phyloP scores from a whole-genome alignment of 345 rosid genomes.

The Hirschfeldia incana region DNA sequence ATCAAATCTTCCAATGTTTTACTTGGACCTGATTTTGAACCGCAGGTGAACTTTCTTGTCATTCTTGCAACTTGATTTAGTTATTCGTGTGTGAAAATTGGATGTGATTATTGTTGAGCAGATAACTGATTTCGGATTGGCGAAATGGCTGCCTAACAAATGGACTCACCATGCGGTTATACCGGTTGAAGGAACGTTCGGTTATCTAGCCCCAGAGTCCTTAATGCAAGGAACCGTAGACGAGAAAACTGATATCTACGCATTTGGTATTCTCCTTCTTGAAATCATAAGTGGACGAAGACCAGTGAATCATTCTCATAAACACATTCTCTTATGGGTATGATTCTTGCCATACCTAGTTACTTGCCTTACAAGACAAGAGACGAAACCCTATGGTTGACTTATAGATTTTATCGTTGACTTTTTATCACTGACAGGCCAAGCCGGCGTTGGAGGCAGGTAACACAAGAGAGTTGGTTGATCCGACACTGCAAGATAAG shows the following conservation, averaged over 20 bases:
- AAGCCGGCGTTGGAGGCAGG: slow-evolving; percentile 83
- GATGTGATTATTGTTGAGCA: slow-evolving; percentile 20
- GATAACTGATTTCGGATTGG: slow-evolving; percentile 97
- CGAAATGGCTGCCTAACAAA: slow-evolving; percentile 94
- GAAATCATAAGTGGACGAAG: slow-evolving; percentile 80
- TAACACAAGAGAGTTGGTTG: slow-evolving; percentile 58
- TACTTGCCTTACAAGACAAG: slow-evolving; percentile 9
- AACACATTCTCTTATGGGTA: slow-evolving; percentile 89
- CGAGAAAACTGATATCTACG: slow-evolving; percentile 89
- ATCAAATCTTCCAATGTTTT: slow-evolving; percentile 91
- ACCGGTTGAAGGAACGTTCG: slow-evolving; percentile 98
- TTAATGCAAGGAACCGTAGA: slow-evolving; percentile 93
- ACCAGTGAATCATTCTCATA: slow-evolving; percentile 76
- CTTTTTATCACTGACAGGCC: slow-evolving; percentile 48
- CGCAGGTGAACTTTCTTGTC: slow-evolving; percentile 60
- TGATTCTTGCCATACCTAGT: background rate
- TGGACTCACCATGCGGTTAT: slow-evolving; percentile 89
- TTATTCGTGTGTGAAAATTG: background rate
- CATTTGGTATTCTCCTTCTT: slow-evolving; percentile 83
- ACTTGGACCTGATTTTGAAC: slow-evolving; percentile 84
- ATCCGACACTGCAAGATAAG: slow-evolving; percentile 62
- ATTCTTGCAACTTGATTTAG: background rate
- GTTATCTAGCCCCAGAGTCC: slow-evolving; percentile 93
- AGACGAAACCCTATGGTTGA: background rate
- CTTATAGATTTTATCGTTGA: background rate